A percentile compares a stretch with the other conserved stretches of the same genome.
Evolutionary conservation across 73 alveolate species (phyloP).

Genomic region (Stentor coeruleus): DNA sequence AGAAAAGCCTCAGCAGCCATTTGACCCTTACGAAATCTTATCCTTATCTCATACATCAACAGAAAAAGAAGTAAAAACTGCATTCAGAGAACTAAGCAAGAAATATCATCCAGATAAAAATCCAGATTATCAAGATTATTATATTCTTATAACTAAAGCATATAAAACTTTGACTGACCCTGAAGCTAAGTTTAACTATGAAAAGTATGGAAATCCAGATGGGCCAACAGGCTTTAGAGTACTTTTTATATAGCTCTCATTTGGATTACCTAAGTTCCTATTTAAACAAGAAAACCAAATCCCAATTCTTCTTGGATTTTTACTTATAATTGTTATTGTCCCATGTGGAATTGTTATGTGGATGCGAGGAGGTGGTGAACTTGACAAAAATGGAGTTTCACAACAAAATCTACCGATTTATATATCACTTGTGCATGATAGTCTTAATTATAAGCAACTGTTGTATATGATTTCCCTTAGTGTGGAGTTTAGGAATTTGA

Average conservation of each 20-base stretch:
- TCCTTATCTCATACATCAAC: neutral
- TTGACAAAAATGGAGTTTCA: neutral
- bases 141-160: neutral
- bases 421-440: neutral
- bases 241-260: conserved; percentile 47
- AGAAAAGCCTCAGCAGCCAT: neutral
- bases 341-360: neutral
- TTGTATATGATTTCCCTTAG: neutral
- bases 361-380: neutral
- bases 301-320: conserved; percentile 53
- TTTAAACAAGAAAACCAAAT: conserved; percentile 64
- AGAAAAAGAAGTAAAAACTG: conserved; percentile 20
- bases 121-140: conserved; percentile 20
- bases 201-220: conserved; percentile 88
- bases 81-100: conserved; percentile 16
- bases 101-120: conserved; percentile 27
- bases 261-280: conserved; percentile 75
- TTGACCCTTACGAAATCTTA: conserved; percentile 36
- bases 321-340: conserved; percentile 39
- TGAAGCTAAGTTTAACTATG: conserved; percentile 68
- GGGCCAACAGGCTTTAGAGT: conserved; percentile 62
- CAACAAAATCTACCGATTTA: neutral
- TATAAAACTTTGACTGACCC: conserved; percentile 11
- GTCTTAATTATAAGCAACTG: neutral
- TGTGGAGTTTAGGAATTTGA: neutral